phyloP scores from a whole-genome alignment of 192 early-diverging fungal species.

The Ambispora gerdemannii region DNA sequence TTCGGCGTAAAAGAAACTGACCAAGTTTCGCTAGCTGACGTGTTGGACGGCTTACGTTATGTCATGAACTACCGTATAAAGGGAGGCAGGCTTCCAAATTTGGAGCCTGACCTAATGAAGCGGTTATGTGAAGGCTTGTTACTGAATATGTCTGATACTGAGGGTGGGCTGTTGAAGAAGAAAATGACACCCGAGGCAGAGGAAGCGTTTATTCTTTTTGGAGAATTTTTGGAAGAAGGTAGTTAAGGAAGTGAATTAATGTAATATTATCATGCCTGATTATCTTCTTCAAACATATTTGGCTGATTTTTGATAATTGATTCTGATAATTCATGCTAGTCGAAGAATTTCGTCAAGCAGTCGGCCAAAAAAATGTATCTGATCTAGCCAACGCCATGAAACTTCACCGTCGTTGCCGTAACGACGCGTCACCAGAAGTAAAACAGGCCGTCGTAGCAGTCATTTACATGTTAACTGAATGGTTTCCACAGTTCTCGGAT shows the following conservation, averaged over 20 bases:
- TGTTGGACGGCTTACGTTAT: slow-evolving; percentile 86
- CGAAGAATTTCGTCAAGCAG: slow-evolving; percentile 81
- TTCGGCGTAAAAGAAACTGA: slow-evolving; percentile 67
- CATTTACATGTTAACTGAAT: slow-evolving; percentile 69
- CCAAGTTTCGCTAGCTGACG: slow-evolving; percentile 72
- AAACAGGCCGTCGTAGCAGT: slow-evolving; percentile 75
- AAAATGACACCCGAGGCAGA: slow-evolving; percentile 73
- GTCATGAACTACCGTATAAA: slow-evolving; percentile 92
- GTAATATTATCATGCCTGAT: too few relatives aligned
- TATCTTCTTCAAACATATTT: neutral
- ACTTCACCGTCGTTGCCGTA: slow-evolving; percentile 71
- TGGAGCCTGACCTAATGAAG: slow-evolving; percentile 81
- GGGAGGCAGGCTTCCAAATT: slow-evolving; percentile 75
- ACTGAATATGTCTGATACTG: slow-evolving; percentile 66
- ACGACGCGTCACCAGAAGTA: slow-evolving; percentile 64
- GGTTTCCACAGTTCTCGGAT: slow-evolving; percentile 77
- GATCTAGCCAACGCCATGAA: slow-evolving; percentile 78
- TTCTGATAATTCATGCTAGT: slow-evolving; percentile 48
- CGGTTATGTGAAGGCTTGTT: slow-evolving; percentile 83
- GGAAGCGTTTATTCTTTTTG: slow-evolving; percentile 88
- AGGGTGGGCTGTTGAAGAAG: slow-evolving; percentile 61
- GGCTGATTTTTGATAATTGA: neutral
- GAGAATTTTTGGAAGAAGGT: slow-evolving; percentile 89
- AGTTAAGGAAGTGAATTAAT: too few relatives aligned
- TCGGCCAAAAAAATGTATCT: slow-evolving; percentile 70